Evolutionary conservation across 345 rosid species (phyloP).

Genomic region (Eucalyptus polybractea): DNA sequence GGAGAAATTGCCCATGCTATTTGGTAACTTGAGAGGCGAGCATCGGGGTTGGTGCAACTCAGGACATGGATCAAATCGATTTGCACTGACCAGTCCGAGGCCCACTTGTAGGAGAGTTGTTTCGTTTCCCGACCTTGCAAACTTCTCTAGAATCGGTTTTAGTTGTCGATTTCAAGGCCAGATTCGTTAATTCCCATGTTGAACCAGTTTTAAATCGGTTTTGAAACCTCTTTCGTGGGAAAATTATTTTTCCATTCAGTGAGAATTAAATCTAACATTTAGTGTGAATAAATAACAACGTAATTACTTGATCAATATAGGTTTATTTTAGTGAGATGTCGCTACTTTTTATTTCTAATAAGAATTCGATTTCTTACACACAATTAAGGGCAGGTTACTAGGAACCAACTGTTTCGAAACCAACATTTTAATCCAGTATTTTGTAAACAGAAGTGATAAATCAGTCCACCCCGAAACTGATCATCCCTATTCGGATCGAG

Average conservation of each 20-base stretch:
- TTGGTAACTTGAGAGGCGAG: background rate
- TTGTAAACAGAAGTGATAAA: accelerated
- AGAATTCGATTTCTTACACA: background rate
- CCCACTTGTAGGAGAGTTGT: background rate
- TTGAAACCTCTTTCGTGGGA: accelerated
- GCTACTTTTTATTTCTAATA: background rate
- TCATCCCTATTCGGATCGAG: accelerated
- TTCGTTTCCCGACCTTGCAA: accelerated
- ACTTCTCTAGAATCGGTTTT: background rate
- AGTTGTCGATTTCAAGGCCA: accelerated
- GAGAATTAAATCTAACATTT: accelerated
- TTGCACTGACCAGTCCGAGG: background rate
- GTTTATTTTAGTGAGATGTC: accelerated
- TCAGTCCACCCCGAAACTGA: accelerated
- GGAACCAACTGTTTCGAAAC: background rate
- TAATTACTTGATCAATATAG: background rate
- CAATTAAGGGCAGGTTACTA: background rate
- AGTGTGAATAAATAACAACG: background rate
- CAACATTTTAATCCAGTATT: background rate
- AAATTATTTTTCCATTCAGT: accelerated
- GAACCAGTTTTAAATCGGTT: accelerated
- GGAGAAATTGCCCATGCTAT: background rate
- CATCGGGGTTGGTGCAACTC: background rate
- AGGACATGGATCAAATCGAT: background rate
- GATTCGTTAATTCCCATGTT: accelerated